These are phyloP conservation scores for Xylariaceae sp. DNA, from an alignment of 2,329 filamentous ascomycete genomes.

Conservation along the genomic window DNA sequence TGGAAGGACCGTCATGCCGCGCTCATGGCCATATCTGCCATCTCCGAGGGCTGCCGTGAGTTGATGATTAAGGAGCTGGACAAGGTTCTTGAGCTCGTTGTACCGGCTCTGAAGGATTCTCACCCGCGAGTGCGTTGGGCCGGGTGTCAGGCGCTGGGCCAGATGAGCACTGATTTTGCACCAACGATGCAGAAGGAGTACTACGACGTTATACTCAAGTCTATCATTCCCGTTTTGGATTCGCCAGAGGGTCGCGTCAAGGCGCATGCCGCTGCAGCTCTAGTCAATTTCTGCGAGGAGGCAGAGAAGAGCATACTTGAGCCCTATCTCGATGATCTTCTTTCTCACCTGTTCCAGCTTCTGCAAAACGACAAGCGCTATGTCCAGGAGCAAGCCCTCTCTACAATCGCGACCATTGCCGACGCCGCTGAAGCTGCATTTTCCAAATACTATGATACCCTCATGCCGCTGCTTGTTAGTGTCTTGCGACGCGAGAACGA, in stretches of 20 bases:
- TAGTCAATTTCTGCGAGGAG: slow-evolving; percentile 99
- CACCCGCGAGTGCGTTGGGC: slow-evolving; percentile 97
- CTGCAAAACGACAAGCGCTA: slow-evolving; percentile 93
- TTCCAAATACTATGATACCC: slow-evolving; percentile 89
- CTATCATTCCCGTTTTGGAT: slow-evolving; percentile 90
- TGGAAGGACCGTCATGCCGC: slow-evolving; percentile 97
- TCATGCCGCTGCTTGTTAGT: slow-evolving; percentile 94
- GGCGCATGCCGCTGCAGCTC: slow-evolving; percentile 93
- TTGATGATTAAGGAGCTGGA: slow-evolving; percentile 94
- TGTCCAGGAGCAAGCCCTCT: slow-evolving; percentile 96
- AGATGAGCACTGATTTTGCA: slow-evolving; percentile 99
- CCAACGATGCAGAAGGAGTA: slow-evolving; percentile 98
- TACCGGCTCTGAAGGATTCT: slow-evolving; percentile 86
- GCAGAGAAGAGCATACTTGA: slow-evolving; percentile 91
- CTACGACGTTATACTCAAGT: slow-evolving; percentile 83
- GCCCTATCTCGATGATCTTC: slow-evolving; percentile 88
- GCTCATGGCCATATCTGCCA: slow-evolving; percentile 98
- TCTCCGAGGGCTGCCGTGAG: slow-evolving; percentile 95
- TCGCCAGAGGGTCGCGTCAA: slow-evolving; percentile 93
- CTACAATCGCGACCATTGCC: slow-evolving; percentile 98
- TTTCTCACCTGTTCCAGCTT: slow-evolving; percentile 84
- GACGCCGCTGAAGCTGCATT: slow-evolving; percentile 97
- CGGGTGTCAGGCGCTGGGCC: slow-evolving; percentile 96
- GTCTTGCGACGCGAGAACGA: slow-evolving; percentile 89
- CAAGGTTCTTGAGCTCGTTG: slow-evolving; percentile 92